These are phyloP conservation scores for Eucalyptus marginata DNA, from an alignment of 345 rosid species.

Conservation along the genomic window DNA sequence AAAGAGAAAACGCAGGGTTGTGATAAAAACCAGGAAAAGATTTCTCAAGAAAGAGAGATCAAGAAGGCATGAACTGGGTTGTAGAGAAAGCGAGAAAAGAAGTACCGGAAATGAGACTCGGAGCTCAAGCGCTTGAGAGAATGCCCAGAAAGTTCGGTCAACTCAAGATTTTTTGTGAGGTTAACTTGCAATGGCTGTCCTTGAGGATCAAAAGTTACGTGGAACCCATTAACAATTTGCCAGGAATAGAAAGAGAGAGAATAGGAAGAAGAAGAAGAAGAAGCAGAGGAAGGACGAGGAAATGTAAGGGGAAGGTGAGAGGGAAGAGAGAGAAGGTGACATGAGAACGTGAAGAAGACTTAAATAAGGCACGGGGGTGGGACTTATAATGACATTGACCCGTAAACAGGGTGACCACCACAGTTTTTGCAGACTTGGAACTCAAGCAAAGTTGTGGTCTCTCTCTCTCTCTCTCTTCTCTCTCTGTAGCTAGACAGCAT, in stretches of 20 bases:
- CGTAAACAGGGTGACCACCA: not conserved
- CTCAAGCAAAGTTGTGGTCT: not conserved
- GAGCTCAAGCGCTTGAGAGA: not conserved
- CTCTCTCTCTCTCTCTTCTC: not conserved
- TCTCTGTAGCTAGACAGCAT: not conserved
- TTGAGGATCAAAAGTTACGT: not conserved
- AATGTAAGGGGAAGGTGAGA: not conserved
- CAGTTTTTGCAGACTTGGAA: slow-evolving; percentile 5
- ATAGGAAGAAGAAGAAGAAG: not conserved
- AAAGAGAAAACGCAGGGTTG: not conserved
- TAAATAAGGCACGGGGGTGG: not conserved
- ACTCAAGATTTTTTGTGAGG: not conserved
- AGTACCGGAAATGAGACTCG: not conserved
- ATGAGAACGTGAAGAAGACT: not conserved
- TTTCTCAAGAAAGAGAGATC: not conserved
- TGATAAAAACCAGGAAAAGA: not conserved
- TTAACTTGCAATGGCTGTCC: not conserved
- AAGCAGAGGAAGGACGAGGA: not conserved
- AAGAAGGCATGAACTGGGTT: not conserved
- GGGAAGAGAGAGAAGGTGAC: not conserved
- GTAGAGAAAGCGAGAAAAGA: not conserved
- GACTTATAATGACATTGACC: not conserved
- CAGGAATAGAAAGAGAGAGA: not conserved
- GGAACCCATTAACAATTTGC: not conserved
- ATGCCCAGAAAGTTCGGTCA: not conserved